A percentile compares a stretch with the other conserved stretches of the same genome.
Conservation (phyloP, 371 early-diverging fungal species). For the Mucor velutinosus region DNA sequence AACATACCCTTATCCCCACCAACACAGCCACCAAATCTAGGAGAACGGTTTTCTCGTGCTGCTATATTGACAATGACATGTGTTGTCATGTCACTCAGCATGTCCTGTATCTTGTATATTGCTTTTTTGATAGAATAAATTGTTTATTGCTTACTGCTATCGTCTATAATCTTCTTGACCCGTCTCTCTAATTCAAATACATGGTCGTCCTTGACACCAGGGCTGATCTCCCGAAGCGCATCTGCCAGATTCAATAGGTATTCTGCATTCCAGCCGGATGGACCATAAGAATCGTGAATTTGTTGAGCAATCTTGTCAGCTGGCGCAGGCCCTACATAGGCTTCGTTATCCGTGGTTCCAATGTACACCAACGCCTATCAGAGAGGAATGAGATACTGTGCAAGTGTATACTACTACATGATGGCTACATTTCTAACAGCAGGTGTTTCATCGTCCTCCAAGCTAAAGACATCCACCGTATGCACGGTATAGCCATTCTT, state of each 20-base stretch:
- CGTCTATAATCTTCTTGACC: conserved; percentile 46
- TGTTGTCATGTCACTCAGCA: conserved; percentile 4
- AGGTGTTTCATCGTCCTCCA: conserved; percentile 41
- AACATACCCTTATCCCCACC: neutral
- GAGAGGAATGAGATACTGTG: neutral
- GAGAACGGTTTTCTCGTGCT: neutral
- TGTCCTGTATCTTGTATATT: conserved; percentile 17
- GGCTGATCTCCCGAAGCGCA: conserved; percentile 62
- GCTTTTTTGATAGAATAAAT: neutral
- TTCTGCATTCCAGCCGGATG: conserved; percentile 79
- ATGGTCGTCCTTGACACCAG: conserved; percentile 65
- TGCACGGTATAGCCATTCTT: conserved; percentile 78
- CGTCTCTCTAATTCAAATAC: conserved; percentile 60
- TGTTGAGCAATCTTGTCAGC: conserved; percentile 72
- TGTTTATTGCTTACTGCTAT: neutral
- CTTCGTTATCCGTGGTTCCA: conserved; percentile 78
- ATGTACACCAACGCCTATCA: conserved; percentile 81
- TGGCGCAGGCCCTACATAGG: conserved; percentile 80
- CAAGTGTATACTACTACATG: no score
- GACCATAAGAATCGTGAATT: conserved; percentile 71
- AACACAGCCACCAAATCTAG: neutral
- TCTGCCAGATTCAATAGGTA: conserved; percentile 74
- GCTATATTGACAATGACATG: conserved; percentile 2
- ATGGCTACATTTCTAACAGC: conserved; percentile 53
- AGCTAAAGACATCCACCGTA: conserved; percentile 67